Evolutionary conservation across 768 basidiomycete species (phyloP).

Genomic region (Mycena filopes): DNA sequence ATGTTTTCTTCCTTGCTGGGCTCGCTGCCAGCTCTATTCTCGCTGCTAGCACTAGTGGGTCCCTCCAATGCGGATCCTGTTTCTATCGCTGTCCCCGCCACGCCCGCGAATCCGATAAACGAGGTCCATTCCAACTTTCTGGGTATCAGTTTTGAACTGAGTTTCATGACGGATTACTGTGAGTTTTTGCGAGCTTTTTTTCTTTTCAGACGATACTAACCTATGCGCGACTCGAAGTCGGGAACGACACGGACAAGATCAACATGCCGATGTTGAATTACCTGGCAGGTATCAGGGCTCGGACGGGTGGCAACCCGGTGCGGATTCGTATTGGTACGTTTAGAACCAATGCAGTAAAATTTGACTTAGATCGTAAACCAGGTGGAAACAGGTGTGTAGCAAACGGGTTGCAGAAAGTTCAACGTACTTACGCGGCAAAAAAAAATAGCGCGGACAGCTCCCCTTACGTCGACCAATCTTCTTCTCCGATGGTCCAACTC

Average conservation of each 20-base stretch:
- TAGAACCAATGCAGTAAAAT: no score
- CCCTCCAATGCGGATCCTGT: conserved; percentile 41
- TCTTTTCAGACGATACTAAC: neutral
- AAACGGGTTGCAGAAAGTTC: no score
- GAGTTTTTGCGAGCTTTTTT: conserved; percentile 31
- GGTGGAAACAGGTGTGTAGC: conserved; percentile 51
- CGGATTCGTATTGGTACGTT: conserved; percentile 60
- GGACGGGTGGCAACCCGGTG: conserved; percentile 55
- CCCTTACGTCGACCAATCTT: conserved; percentile 52
- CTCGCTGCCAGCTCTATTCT: conserved; percentile 17
- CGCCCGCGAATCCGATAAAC: conserved; percentile 45
- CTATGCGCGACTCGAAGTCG: no score
- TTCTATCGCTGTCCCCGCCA: conserved; percentile 44
- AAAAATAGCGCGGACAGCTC: conserved; percentile 52
- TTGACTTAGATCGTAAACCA: no score
- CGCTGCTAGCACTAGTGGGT: conserved; percentile 19
- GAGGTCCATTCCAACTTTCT: conserved; percentile 65
- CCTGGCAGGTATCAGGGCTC: conserved; percentile 61
- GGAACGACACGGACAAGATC: conserved; percentile 58
- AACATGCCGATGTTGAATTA: conserved; percentile 68
- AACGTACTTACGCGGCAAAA: no score
- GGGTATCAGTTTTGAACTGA: conserved; percentile 74
- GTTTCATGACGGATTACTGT: conserved; percentile 69
- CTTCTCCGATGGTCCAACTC: conserved; percentile 54
- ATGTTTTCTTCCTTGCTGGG: no score